phyloP scores from a whole-genome alignment of 306 rosid species.

The Trifolium repens region DNA sequence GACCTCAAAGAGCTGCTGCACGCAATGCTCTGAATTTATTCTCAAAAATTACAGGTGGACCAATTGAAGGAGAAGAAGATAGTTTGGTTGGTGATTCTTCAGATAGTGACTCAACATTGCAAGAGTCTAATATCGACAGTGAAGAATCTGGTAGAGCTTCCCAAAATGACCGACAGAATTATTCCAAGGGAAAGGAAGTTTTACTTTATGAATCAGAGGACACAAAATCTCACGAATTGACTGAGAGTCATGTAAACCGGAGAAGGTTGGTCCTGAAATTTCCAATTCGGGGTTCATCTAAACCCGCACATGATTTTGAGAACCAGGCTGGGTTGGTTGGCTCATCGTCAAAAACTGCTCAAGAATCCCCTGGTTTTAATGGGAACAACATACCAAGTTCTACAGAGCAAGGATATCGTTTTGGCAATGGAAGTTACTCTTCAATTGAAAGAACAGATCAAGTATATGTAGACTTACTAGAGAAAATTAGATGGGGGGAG shows the following conservation, averaged over 20 bases:
- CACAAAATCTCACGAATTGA: constrained; percentile 48
- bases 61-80: constrained; percentile 84
- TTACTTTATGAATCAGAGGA: constrained; percentile 58
- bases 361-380: constrained; percentile 50
- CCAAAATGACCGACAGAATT: constrained; percentile 54
- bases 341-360: constrained; percentile 65
- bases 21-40: constrained; percentile 84
- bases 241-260: constrained; percentile 56
- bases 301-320: constrained; percentile 41
- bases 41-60: constrained; percentile 80
- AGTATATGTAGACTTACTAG: constrained; percentile 54
- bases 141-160: constrained; percentile 73
- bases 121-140: constrained; percentile 73
- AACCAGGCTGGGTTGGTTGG: constrained; percentile 61
- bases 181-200: constrained; percentile 77
- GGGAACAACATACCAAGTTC: constrained; percentile 41
- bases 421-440: constrained; percentile 46
- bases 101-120: constrained; percentile 77
- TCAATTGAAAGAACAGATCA: constrained; percentile 49
- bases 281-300: constrained; percentile 64
- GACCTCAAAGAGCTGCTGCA: constrained; percentile 98
- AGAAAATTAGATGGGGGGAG: constrained; percentile 81
- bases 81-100: constrained; percentile 68
- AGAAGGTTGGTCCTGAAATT: constrained; percentile 81
- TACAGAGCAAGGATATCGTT: constrained; percentile 45